phyloP scores from a whole-genome alignment of 2,329 filamentous ascomycete genomes.

The Scedosporium minutisporum region DNA sequence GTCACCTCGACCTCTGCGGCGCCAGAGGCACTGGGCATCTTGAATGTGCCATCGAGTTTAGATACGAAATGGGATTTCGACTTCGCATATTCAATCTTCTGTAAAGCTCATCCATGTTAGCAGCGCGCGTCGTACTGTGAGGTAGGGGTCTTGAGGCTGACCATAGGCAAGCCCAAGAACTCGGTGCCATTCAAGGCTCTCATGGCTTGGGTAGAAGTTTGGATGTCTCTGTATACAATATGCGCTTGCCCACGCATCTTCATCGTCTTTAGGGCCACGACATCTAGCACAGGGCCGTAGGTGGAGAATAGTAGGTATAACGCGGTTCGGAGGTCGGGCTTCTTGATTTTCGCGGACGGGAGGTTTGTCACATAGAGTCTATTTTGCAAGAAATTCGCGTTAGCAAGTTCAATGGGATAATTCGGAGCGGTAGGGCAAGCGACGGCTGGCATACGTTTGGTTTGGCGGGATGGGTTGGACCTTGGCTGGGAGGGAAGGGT shows the following conservation, averaged over 20 bases:
- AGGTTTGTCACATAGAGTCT: slow-evolving; percentile 88
- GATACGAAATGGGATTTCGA: slow-evolving; percentile 79
- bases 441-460: slow-evolving; percentile 53
- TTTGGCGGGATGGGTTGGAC: slow-evolving; percentile 54
- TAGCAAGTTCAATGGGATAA: not conserved
- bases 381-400: slow-evolving; percentile 5
- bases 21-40: slow-evolving; percentile 48
- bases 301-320: slow-evolving; percentile 92
- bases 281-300: slow-evolving; percentile 84
- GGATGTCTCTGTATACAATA: slow-evolving; percentile 78
- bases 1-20: slow-evolving; percentile 54
- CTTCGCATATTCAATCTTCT: slow-evolving; percentile 90
- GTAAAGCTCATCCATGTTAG: not conserved
- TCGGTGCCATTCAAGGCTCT: slow-evolving; percentile 74
- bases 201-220: slow-evolving; percentile 92
- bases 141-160: slow-evolving; percentile 24
- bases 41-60: slow-evolving; percentile 86
- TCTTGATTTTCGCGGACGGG: slow-evolving; percentile 76
- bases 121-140: slow-evolving; percentile 7
- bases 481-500: slow-evolving; percentile 36
- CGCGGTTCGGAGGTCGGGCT: slow-evolving; percentile 73
- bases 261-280: slow-evolving; percentile 78
- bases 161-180: slow-evolving; percentile 78
- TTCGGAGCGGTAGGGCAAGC: slow-evolving; percentile 7
- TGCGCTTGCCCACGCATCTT: slow-evolving; percentile 97